Evolutionary conservation across 139 green algal species (phyloP).

Genomic region (Coccomyxa sp.): DNA sequence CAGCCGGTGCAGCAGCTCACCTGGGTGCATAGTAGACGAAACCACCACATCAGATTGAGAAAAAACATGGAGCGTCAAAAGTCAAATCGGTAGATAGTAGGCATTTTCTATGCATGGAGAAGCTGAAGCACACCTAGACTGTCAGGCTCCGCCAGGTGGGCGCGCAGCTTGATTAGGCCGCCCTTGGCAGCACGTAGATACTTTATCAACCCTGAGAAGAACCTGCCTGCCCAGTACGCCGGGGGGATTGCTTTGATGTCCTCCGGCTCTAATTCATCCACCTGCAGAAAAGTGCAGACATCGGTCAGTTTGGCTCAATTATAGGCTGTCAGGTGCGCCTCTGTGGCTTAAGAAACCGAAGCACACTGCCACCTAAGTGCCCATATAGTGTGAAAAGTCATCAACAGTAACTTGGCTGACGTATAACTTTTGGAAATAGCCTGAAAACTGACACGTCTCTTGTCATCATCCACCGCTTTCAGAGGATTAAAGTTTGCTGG

Average conservation of each 20-base stretch:
- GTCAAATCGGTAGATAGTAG: too few species aligned
- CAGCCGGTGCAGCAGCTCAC: not conserved
- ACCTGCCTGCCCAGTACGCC: not conserved
- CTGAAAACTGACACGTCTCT: too few species aligned
- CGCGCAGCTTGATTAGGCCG: not conserved
- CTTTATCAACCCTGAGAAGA: not conserved
- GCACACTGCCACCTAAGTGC: too few species aligned
- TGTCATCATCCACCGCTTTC: too few species aligned
- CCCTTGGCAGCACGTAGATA: not conserved
- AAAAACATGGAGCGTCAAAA: too few species aligned
- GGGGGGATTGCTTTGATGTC: not conserved
- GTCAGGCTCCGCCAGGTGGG: not conserved
- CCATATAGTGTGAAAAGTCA: too few species aligned
- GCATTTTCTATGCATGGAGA: not conserved
- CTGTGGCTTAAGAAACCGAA: too few species aligned
- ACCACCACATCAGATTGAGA: not conserved
- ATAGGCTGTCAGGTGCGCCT: too few species aligned
- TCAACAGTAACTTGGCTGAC: too few species aligned
- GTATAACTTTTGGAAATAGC: too few species aligned
- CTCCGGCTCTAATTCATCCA: not conserved
- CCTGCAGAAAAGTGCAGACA: not conserved
- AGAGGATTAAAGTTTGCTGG: too few species aligned
- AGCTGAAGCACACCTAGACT: not conserved
- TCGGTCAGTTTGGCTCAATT: too few species aligned
- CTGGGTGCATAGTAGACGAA: not conserved